phyloP scores from a whole-genome alignment of 129 eudicot species.

The Heracleum sosnowskyi region DNA sequence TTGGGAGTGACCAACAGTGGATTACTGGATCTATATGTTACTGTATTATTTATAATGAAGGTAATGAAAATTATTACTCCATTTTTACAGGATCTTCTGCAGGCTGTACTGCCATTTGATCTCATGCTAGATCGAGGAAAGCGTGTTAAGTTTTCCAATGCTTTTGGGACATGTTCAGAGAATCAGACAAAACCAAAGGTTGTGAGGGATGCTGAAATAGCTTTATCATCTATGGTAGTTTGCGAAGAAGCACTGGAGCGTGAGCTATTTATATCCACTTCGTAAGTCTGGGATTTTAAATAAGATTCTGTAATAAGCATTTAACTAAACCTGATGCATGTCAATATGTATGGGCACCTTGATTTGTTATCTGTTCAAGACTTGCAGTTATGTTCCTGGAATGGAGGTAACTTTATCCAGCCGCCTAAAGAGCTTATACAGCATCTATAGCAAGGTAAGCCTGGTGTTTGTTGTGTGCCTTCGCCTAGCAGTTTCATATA shows the following conservation, averaged over 20 bases:
- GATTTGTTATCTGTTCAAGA: conserved; percentile 20
- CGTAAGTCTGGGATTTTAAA: conserved; percentile 35
- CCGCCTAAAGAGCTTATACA: conserved; percentile 89
- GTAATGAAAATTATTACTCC: conserved; percentile 2
- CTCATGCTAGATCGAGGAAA: conserved; percentile 71
- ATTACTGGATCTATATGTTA: not conserved
- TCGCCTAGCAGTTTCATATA: not conserved
- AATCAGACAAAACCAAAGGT: conserved; percentile 62
- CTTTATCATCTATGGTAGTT: conserved; percentile 72
- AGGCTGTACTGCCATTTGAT: conserved; percentile 93
- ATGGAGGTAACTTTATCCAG: conserved; percentile 94
- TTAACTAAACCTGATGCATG: not conserved
- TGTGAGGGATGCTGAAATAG: conserved; percentile 89
- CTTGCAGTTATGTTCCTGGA: conserved; percentile 89
- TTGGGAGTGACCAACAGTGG: not conserved
- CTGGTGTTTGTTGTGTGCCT: conserved; percentile 10
- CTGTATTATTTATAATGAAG: not conserved
- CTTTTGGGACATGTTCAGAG: conserved; percentile 44
- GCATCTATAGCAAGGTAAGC: conserved; percentile 84
- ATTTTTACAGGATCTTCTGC: conserved; percentile 70
- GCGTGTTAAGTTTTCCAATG: conserved; percentile 48
- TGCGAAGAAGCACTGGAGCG: conserved; percentile 96
- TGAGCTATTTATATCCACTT: conserved; percentile 83
- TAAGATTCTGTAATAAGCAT: not conserved
- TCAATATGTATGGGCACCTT: conserved; percentile 14